Evolutionary conservation across 2,329 filamentous ascomycete species (phyloP).

Genomic region (Beauveria sp.): DNA sequence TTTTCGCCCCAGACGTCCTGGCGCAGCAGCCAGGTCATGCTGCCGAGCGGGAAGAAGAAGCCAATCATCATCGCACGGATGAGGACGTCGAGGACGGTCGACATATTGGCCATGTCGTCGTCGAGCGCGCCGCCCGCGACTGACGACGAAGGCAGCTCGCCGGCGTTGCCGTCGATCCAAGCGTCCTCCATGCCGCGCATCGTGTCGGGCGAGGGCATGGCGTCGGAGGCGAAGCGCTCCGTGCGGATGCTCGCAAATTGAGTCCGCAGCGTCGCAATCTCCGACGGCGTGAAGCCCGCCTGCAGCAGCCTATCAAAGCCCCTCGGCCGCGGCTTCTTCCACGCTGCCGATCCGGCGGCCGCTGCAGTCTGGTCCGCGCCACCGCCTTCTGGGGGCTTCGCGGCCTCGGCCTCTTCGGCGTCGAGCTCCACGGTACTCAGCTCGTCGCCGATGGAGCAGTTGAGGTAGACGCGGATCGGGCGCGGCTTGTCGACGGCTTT

Average conservation of each 20-base stretch:
- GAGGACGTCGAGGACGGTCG: constrained; percentile 67
- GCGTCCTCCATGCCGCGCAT: constrained; percentile 75
- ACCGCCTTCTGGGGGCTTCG: constrained; percentile 29
- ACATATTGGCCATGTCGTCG: constrained; percentile 43
- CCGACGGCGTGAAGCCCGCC: constrained; percentile 72
- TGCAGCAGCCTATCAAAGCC: constrained; percentile 83
- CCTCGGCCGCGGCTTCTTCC: constrained; percentile 35
- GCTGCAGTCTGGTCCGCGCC: constrained; percentile 49
- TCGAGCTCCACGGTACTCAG: constrained; percentile 63
- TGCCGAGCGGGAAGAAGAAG: constrained; percentile 90
- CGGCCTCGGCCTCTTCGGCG: constrained; percentile 49
- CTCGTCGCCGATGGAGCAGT: constrained; percentile 80
- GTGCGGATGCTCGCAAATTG: constrained; percentile 85
- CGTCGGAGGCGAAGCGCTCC: constrained; percentile 76
- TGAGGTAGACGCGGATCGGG: constrained; percentile 66
- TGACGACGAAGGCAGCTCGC: constrained; percentile 29
- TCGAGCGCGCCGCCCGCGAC: constrained; percentile 28
- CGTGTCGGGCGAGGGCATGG: constrained; percentile 72
- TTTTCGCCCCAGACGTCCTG: constrained; percentile 80
- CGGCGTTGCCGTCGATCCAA: constrained; percentile 71
- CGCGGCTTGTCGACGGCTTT: constrained; percentile 51
- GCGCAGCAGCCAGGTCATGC: constrained; percentile 74
- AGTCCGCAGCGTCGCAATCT: constrained; percentile 75
- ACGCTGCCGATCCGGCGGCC: constrained; percentile 17
- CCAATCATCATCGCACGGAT: constrained; percentile 83